Evolutionary conservation across 148 eudicot genomes (phyloP), one percentile per base, ranked within the genome.

Genomic region (Heliosperma pusillum): DNA sequence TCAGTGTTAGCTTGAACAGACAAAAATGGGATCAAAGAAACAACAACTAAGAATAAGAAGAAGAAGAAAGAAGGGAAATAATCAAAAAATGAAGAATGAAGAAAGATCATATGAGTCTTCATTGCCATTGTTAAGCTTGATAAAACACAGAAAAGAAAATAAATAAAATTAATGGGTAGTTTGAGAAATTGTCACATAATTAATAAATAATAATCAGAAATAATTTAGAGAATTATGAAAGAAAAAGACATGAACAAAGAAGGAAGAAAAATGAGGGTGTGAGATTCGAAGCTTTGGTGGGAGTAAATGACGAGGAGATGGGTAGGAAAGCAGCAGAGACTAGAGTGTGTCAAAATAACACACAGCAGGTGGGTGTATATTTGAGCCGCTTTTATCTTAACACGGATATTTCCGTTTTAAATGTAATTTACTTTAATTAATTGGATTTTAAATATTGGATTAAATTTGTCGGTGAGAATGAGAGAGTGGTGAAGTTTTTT

Each of bases 1-100:
- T 91, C 91, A 85, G 98, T 93, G 64, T 86, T 86, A 16, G 82
- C 92, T 58, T 74, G 78, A 19, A 81, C 88, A 20, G 82, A 67
- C 13, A 83, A 24, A 56, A 81, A 45, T 30, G 79, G 78, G 77
- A 87, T 81, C 71, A 84, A 71, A 74, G 21, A 79, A 53, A 75
- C 44, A 70, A 17, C 58, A 53, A 50, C 15, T 13, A 50, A 13
- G 3, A 78, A 15, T 20, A 70, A 61, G 22, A 83, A 30, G 50
- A 71, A 36, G 72, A 70, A 72, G 25, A 61, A 15, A 56, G 33
- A 42, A 65, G 72, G 61, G 36, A 72, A 76, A 70, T 56, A 68
- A 68, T 69, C 26, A 19, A 33, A 19, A 67, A 36, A 6, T 36
- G 27, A 40, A 40, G 53, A 67, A 69, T 69, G 61, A 44, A 24